Conservation (phyloP, 2,329 filamentous ascomycete species). For the Akanthomyces uredinophilus region DNA sequence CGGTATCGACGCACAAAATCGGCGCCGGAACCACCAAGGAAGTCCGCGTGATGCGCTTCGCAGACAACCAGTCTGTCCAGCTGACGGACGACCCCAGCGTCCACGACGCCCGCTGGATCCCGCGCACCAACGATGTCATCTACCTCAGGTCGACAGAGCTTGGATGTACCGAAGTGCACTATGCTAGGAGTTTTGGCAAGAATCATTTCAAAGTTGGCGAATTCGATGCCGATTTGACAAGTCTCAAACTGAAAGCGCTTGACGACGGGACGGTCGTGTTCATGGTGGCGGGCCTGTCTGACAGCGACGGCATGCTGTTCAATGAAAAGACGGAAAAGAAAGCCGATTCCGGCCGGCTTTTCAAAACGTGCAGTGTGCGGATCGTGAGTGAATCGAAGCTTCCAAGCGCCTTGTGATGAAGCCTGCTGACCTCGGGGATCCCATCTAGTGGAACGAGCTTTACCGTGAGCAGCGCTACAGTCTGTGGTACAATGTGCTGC, state of each 20-base stretch:
- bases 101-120: constrained; percentile 34
- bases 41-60: constrained; percentile 30
- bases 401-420: neutral
- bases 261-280: constrained; percentile 31
- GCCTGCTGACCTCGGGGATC: neutral
- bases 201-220: constrained; percentile 22
- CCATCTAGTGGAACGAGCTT: constrained; percentile 28
- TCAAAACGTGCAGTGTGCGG: constrained; percentile 29
- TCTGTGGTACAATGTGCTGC: constrained; percentile 36
- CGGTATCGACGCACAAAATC: constrained; percentile 34
- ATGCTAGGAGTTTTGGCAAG: constrained; percentile 20
- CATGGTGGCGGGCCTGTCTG: constrained; percentile 30
- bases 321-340: constrained; percentile 25
- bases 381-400: constrained; percentile 28
- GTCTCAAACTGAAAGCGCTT: constrained; percentile 31
- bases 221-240: constrained; percentile 28
- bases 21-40: constrained; percentile 26
- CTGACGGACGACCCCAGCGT: constrained; percentile 25
- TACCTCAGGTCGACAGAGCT: constrained; percentile 26
- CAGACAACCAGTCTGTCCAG: constrained; percentile 23
- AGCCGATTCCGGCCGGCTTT: constrained; percentile 28
- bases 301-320: constrained; percentile 27
- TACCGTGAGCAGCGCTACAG: constrained; percentile 26
- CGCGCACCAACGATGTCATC: constrained; percentile 27
- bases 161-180: constrained; percentile 29